These are phyloP conservation scores for Hemerocallis citrina DNA, from an alignment of 106 monocot genomes.

Conservation along the genomic window DNA sequence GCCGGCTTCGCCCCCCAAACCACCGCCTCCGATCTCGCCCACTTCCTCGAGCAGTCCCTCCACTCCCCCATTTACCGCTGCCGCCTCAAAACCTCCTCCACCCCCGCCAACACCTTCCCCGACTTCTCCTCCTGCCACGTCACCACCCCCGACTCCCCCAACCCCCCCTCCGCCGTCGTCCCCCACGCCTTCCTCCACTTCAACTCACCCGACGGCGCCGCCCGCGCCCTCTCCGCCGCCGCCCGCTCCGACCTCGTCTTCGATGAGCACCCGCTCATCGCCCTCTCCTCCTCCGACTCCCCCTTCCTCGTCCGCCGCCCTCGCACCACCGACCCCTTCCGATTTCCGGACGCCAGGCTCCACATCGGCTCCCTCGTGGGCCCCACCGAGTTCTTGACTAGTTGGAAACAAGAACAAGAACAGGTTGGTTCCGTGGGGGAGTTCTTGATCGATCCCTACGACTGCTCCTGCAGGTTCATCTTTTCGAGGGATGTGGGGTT, in stretches of 20 bases:
- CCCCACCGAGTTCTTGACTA: constrained; percentile 30
- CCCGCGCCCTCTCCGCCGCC: constrained; percentile 33
- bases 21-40: constrained; percentile 42
- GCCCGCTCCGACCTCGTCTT: constrained; percentile 38
- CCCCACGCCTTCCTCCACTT: constrained; percentile 97
- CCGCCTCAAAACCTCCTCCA: constrained; percentile 69
- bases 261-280: constrained; percentile 20
- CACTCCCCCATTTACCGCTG: constrained; percentile 68
- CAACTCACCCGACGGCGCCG: constrained; percentile 45
- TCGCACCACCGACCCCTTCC: constrained; percentile 33
- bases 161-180: constrained; percentile 20
- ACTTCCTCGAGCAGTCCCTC: constrained; percentile 37
- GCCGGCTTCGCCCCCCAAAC: constrained; percentile 50
- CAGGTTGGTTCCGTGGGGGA: constrained; percentile 24
- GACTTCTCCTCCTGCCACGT: constrained; percentile 54
- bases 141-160: neutral
- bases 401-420: constrained; percentile 34
- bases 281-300: constrained; percentile 36
- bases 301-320: constrained; percentile 26
- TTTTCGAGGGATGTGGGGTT: constrained; percentile 51
- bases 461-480: constrained; percentile 39
- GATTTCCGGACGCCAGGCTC: constrained; percentile 34
- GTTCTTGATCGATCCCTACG: constrained; percentile 76
- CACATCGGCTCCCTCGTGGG: constrained; percentile 46
- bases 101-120: constrained; percentile 71